Conservation (phyloP, 2,329 filamentous ascomycete species). For the Truncatella angustata region DNA sequence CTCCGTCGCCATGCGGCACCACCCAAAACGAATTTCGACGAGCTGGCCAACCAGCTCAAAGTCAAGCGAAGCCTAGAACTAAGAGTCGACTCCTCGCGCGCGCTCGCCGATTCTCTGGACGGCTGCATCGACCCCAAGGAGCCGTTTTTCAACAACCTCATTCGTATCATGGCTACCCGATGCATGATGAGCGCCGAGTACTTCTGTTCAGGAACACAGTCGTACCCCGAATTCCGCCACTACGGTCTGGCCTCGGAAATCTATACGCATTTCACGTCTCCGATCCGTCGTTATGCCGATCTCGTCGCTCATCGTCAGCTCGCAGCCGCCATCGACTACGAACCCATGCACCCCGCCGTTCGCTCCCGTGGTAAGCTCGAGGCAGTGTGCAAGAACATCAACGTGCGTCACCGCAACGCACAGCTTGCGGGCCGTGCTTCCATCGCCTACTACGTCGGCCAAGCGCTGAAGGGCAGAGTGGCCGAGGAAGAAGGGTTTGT, state of each 20-base stretch:
- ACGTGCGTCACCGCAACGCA: constrained; percentile 93
- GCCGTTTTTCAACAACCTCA: constrained; percentile 97
- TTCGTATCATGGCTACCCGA: constrained; percentile 94
- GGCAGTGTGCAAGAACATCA: constrained; percentile 97
- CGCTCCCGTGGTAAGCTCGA: constrained; percentile 84
- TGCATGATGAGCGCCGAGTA: constrained; percentile 99
- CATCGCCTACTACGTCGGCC: constrained; percentile 97
- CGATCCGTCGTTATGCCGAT: constrained; percentile 97
- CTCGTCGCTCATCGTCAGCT: constrained; percentile 91
- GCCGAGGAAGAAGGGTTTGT: constrained; percentile 90
- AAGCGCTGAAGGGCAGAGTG: constrained; percentile 78
- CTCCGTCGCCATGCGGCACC: constrained; percentile 89
- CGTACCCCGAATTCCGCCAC: constrained; percentile 92
- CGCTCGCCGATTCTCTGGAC: constrained; percentile 92
- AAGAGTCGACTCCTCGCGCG: constrained; percentile 80
- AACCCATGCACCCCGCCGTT: constrained; percentile 76
- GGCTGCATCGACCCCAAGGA: constrained; percentile 74
- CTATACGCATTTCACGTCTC: constrained; percentile 98
- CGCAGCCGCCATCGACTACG: constrained; percentile 92
- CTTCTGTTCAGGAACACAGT: constrained; percentile 90
- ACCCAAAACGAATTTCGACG: constrained; percentile 94
- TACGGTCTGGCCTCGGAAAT: constrained; percentile 96
- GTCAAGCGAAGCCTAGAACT: constrained; percentile 81
- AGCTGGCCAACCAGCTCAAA: constrained; percentile 85
- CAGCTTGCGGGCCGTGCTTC: constrained; percentile 92